Conservation (phyloP, 2,329 filamentous ascomycete genomes). For the Colletotrichum tofieldiae region DNA sequence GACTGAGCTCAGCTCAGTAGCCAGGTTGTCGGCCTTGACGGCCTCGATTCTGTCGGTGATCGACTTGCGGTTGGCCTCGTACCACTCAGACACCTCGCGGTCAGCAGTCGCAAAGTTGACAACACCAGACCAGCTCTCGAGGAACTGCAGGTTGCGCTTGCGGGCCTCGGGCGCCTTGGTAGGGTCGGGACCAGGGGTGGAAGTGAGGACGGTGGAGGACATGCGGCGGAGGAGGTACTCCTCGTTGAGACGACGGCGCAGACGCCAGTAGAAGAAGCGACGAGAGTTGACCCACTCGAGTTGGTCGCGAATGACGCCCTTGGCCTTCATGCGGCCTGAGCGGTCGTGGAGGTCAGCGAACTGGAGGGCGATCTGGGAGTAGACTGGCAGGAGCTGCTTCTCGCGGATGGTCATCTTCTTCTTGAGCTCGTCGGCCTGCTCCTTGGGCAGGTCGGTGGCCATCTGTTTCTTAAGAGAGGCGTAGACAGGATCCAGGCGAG, state of each 20-base stretch:
- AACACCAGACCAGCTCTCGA: constrained; percentile 88
- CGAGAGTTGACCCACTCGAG: constrained; percentile 91
- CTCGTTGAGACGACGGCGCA: constrained; percentile 95
- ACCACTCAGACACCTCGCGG: constrained; percentile 90
- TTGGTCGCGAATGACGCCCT: constrained; percentile 89
- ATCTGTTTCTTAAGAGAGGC: constrained; percentile 86
- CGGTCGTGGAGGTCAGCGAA: constrained; percentile 98
- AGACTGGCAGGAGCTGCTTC: constrained; percentile 91
- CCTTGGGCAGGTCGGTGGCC: constrained; percentile 76
- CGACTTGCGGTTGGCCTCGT: constrained; percentile 91
- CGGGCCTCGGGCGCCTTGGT: constrained; percentile 69
- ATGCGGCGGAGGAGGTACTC: constrained; percentile 97
- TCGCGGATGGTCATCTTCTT: constrained; percentile 88
- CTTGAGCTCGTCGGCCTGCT: constrained; percentile 86
- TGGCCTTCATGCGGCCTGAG: constrained; percentile 97
- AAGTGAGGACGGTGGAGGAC: constrained; percentile 59
- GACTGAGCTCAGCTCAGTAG: constrained; percentile 62
- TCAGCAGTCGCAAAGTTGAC: constrained; percentile 85
- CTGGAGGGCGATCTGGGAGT: constrained; percentile 94
- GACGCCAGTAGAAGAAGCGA: constrained; percentile 99
- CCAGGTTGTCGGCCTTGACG: constrained; percentile 81
- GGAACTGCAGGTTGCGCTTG: constrained; percentile 78
- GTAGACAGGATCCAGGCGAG: constrained; percentile 89
- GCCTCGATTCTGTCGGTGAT: constrained; percentile 88
- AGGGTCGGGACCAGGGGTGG: constrained; percentile 55